phyloP scores from a whole-genome alignment of 2,329 filamentous ascomycete genomes.

The Alternaria metachromatica region DNA sequence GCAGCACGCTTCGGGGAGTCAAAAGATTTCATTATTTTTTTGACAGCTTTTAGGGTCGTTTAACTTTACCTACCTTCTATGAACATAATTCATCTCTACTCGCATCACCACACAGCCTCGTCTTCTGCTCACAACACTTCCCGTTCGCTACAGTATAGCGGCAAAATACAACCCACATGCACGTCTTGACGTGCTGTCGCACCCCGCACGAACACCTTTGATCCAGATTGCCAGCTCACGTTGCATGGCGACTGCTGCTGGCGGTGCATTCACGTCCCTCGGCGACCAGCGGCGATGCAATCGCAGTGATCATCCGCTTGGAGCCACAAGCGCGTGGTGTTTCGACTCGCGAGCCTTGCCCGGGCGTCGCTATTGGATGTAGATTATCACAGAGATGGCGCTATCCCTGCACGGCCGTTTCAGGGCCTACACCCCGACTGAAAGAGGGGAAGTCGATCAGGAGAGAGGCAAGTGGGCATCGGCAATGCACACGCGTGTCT shows the following conservation, averaged over 20 bases:
- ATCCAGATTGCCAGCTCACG: background rate
- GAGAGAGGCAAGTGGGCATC: slow-evolving; percentile 2
- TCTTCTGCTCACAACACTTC: background rate
- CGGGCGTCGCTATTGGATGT: slow-evolving; percentile 3
- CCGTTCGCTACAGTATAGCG: background rate
- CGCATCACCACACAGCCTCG: background rate
- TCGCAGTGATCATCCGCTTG: slow-evolving; percentile 6
- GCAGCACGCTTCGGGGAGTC: slow-evolving; percentile 27
- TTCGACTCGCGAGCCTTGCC: slow-evolving; percentile 6
- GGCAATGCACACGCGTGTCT: background rate
- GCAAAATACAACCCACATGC: background rate
- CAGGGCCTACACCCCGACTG: slow-evolving; percentile 3
- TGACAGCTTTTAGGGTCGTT: slow-evolving; percentile 18
- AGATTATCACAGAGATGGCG: background rate
- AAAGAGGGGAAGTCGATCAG: slow-evolving; percentile 15
- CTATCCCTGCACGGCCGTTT: slow-evolving; percentile 17
- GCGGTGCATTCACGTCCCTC: background rate
- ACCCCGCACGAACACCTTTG: background rate
- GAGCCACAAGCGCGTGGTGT: background rate
- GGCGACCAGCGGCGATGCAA: background rate
- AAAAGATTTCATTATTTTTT: slow-evolving; percentile 29
- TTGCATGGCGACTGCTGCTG: background rate
- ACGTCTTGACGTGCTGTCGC: background rate
- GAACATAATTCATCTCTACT: slow-evolving; percentile 39
- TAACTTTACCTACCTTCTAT: slow-evolving; percentile 35